Base-by-base conservation (phyloP, 2,329 filamentous ascomycete genomes). In the Leptographium galeiforme region DNA sequence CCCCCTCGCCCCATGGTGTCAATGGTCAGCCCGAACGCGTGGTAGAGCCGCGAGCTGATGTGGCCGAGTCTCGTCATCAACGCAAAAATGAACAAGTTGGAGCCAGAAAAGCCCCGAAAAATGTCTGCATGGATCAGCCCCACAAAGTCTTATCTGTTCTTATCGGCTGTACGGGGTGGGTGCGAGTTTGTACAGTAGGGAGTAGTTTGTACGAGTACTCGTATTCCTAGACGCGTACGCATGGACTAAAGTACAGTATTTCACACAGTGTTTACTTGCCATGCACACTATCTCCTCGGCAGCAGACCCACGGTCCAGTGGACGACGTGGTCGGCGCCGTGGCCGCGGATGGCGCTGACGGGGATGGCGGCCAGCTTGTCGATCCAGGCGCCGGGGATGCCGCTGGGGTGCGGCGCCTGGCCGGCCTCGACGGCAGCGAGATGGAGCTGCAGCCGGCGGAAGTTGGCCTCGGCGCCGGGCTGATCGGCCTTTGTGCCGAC, bases 401-500 rank as follows among this genome's bases (percentile, higher is more conserved):
- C 79, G 59, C 86, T 90, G 0, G 90, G 91, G 67, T 96, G 91
- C 33, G 75, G 72, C 55, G 77, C 74, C 19, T 71, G 68, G 1
- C 85, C 84, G 1, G 70, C 71, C 51, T 78, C 78, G 30, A 97
- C 76, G 5, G 70, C 71, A 6, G 77, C 73, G 5, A 98, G 69
- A 67, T 96, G 95, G 10, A 70, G 68, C 59, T 82, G 81, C 60
- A 98, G 70, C 51, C 71, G 68, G 39, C 67, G 68, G 65, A 88
- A 98, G 64, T 93, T 94, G 30, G 81, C 77, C 65, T 89, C 79
- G 2, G 93, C 95, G 4, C 77, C 78, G 4, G 83, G 79, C 53
- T 95, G 66, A 65, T 97, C 91, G 1, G 88, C 90, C 69, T 97
- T 97, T 19, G 90, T 96, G 1, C 88, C 91, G 45, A 96, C 82